Evolutionary conservation across 1,284 basidiomycete genomes (phyloP), one percentile per base, ranked within the genome.

Genomic region (Tylopilus sp.): DNA sequence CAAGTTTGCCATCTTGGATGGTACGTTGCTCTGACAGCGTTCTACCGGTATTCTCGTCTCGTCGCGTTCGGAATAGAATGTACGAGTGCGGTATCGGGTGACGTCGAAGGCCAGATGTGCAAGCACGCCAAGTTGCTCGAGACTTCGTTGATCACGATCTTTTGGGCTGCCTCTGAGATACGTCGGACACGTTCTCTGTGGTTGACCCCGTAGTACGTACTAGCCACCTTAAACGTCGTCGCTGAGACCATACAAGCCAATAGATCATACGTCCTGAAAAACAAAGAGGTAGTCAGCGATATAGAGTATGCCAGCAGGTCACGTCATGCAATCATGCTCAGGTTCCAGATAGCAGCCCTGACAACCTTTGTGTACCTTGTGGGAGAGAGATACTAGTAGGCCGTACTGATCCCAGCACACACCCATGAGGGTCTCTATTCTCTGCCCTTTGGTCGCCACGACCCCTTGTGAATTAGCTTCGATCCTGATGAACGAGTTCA

Each of bases 261-360:
- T 73, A 96, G 95, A 74, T 97, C 93, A 48, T 92, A 95, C 78
- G 97, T 98, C 70, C 94, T 97, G 54, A 95, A 90, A 69, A 96
- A 94, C 59, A 97, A 81, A 73, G 96, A 96, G 72, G 3, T 2
- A 3, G 13, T 63, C 21, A 57, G 43, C 13, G 21, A 37, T 38
- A 19, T 7, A 28, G n/a, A 40, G 38, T 28, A 33, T 16, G 1
- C 16, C 12, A 19, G 26, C 5, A 7, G 11, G 30, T 40, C 36
- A 25, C 3, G 19, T 18, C 79, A 51, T 59, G 81, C 81, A 54
- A 76, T 84, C 78, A 82, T 79, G 62, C 77, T 80, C 66, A 84
- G 67, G 63, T 80, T 83, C 50, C 81, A 25, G 81, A 81, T 28
- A 84, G 64, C 52, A 84, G 58, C 44, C 80, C 74, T 77, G 28